These are phyloP conservation scores for Hibiscus tridactylites DNA, from an alignment of 345 rosid species.

Conservation along the genomic window DNA sequence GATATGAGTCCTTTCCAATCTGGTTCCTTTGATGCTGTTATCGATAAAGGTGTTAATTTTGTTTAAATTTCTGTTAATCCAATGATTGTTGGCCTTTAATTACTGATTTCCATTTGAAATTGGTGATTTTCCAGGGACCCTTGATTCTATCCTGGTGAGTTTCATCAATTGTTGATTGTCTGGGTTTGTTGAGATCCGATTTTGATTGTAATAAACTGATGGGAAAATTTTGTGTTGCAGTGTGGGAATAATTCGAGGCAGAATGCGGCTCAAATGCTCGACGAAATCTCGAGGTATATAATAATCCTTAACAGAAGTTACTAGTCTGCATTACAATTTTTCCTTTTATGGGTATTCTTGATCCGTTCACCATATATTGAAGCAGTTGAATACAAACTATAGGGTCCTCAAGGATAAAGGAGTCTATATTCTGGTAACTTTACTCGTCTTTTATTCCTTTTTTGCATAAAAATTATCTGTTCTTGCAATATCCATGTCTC, in stretches of 20 bases:
- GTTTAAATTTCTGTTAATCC: not conserved
- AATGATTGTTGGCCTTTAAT: not conserved
- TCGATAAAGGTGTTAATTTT: conserved; percentile 59
- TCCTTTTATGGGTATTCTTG: conserved; percentile 47
- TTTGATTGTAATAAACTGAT: conserved; percentile 7
- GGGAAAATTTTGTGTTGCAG: conserved; percentile 21
- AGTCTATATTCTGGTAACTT: conserved; percentile 71
- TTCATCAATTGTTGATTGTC: not conserved
- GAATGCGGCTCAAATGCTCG: conserved; percentile 65
- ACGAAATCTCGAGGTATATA: conserved; percentile 64
- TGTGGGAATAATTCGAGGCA: conserved; percentile 68
- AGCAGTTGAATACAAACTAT: conserved; percentile 84
- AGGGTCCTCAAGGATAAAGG: conserved; percentile 97
- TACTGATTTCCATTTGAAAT: conserved; percentile 10
- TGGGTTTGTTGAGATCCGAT: not conserved
- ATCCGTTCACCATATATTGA: conserved; percentile 72
- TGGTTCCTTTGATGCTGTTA: conserved; percentile 61
- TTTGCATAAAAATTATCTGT: not conserved
- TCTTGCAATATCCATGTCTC: not conserved
- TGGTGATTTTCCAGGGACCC: conserved; percentile 50
- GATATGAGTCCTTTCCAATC: conserved; percentile 57
- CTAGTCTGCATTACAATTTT: not conserved
- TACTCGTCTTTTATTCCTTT: not conserved
- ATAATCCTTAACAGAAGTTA: not conserved
- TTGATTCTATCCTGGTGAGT: conserved; percentile 87